These are phyloP conservation scores for Teratosphaeria viscida DNA, from an alignment of 2,329 filamentous ascomycete species.

Conservation along the genomic window DNA sequence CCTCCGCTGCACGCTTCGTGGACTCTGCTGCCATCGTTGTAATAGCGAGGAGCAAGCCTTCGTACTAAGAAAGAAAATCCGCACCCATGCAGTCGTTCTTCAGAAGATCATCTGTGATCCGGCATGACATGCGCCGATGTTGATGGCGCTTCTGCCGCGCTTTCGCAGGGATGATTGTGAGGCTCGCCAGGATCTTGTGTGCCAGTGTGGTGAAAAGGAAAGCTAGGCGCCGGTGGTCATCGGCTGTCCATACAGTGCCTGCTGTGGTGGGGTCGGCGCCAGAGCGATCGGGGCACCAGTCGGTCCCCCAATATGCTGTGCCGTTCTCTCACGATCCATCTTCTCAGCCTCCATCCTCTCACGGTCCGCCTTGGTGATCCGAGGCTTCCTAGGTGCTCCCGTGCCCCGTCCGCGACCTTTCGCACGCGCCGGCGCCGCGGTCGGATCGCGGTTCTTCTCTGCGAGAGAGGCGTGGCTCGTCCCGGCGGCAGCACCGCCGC, in stretches of 20 bases:
- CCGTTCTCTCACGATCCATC: constrained; percentile 55
- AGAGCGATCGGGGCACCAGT: constrained; percentile 1
- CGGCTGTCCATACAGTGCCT: neutral
- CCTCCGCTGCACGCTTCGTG: neutral
- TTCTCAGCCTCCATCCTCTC: constrained; percentile 74
- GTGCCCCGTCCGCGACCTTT: constrained; percentile 61
- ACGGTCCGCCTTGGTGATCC: constrained; percentile 77
- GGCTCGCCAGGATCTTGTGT: neutral
- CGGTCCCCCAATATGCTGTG: constrained; percentile 8
- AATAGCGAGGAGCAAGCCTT: neutral
- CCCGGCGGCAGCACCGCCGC: constrained; percentile 37
- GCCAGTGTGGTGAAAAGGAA: neutral
- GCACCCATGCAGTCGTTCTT: neutral
- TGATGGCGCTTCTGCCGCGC: neutral
- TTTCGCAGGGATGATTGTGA: neutral
- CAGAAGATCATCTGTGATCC: neutral
- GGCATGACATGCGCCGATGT: neutral
- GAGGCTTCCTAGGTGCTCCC: constrained; percentile 64
- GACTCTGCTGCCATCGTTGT: neutral
- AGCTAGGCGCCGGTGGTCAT: neutral
- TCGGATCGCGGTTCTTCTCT: constrained; percentile 13
- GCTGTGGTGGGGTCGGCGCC: neutral
- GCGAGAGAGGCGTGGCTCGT: constrained; percentile 21
- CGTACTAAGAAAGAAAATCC: neutral
- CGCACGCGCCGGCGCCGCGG: constrained; percentile 21